Conservation (phyloP, 106 monocot genomes). For the Phalaenopsis aphrodite region DNA sequence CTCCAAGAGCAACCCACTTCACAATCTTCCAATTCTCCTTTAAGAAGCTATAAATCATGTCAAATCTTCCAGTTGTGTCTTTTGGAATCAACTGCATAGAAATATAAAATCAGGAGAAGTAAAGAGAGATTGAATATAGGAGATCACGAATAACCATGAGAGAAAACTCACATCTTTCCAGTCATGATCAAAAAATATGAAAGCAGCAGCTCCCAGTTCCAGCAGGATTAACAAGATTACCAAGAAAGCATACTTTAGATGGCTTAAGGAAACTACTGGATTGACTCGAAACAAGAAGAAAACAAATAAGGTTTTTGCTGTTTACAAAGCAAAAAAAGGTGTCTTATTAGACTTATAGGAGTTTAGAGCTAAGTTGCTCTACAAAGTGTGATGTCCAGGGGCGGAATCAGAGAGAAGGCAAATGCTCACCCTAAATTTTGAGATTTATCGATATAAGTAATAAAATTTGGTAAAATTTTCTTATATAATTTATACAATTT, state of each 20-base stretch:
- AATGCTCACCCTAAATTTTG: too few species aligned
- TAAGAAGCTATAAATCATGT: constrained; percentile 77
- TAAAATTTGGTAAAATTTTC: too few species aligned
- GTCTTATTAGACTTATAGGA: not conserved
- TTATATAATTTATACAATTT: too few species aligned
- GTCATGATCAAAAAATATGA: constrained; percentile 83
- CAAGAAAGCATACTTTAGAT: constrained; percentile 67
- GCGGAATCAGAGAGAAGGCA: too few species aligned
- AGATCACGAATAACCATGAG: not conserved
- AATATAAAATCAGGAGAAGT: constrained; percentile 2
- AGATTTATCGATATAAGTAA: too few species aligned
- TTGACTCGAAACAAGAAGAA: not conserved
- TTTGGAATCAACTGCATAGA: constrained; percentile 59
- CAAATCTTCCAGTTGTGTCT: constrained; percentile 88
- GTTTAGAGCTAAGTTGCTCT: constrained; percentile 1
- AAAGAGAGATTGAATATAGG: constrained; percentile 1
- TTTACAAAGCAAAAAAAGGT: not conserved
- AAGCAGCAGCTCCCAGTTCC: constrained; percentile 81
- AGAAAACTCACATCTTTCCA: constrained; percentile 80
- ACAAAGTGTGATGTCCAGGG: not conserved
- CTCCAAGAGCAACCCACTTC: constrained; percentile 80
- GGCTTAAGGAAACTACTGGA: constrained; percentile 35
- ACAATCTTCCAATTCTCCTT: constrained; percentile 76
- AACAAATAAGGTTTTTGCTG: not conserved
- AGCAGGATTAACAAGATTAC: constrained; percentile 64